Conservation (phyloP, 1,139 yeast genomes). For the Geotrichum restrictum region DNA sequence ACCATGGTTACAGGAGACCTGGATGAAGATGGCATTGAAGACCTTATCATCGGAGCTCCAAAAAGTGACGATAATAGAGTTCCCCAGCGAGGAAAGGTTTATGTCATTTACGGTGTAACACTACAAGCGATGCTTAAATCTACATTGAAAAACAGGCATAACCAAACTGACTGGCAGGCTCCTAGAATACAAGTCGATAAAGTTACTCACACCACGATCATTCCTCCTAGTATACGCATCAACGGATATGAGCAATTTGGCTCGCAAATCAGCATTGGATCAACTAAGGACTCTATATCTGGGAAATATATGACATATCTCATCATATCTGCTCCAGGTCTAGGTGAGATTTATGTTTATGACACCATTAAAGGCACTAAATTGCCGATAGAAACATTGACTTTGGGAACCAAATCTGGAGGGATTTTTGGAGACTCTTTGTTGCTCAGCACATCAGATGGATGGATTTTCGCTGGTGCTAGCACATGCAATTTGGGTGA, state of each 20-base stretch:
- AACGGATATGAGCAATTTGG: slow-evolving; percentile 32
- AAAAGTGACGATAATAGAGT: slow-evolving; percentile 35
- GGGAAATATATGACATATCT: slow-evolving; percentile 20
- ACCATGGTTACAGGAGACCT: slow-evolving; percentile 36
- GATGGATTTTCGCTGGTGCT: slow-evolving; percentile 32
- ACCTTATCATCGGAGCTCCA: slow-evolving; percentile 46
- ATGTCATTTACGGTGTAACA: slow-evolving; percentile 40
- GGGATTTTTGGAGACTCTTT: slow-evolving; percentile 33
- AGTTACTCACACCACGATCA: slow-evolving; percentile 17
- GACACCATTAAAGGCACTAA: slow-evolving; percentile 8
- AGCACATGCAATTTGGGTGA: slow-evolving; percentile 23
- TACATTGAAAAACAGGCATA: slow-evolving; percentile 22
- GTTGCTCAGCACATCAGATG: slow-evolving; percentile 26
- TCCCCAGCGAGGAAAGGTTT: slow-evolving; percentile 45
- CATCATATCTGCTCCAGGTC: slow-evolving; percentile 36
- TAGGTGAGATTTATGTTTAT: slow-evolving; percentile 31
- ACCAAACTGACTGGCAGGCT: slow-evolving; percentile 40
- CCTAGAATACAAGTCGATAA: slow-evolving; percentile 34
- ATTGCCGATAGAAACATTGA: background rate
- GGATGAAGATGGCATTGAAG: slow-evolving; percentile 41
- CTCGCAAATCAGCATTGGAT: slow-evolving; percentile 25
- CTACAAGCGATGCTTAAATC: slow-evolving; percentile 23
- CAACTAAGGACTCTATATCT: slow-evolving; percentile 22
- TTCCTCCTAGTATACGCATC: background rate
- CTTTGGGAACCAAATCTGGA: slow-evolving; percentile 20